Conservation (phyloP, 2,329 filamentous ascomycete species). For the Dichotomopilus funicola region DNA sequence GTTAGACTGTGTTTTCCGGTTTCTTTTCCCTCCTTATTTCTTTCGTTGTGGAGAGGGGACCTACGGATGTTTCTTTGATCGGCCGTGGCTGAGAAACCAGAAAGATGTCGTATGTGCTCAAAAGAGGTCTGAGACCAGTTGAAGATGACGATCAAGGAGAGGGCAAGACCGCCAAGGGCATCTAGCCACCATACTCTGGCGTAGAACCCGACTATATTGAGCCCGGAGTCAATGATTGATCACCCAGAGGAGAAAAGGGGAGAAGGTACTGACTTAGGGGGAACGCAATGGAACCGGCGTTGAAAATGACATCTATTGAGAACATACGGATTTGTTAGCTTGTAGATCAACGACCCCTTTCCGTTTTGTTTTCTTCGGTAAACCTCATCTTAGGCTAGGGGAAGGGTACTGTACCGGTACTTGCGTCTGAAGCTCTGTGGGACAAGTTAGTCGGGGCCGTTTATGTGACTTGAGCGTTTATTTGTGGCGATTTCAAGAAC, state of each 20-base stretch:
- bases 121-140: slow-evolving; percentile 71
- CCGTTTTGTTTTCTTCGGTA: too few species aligned
- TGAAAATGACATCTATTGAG: slow-evolving; percentile 68
- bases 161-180: slow-evolving; percentile 66
- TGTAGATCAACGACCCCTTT: too few species aligned
- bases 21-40: too few species aligned
- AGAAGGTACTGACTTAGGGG: slow-evolving; percentile 51
- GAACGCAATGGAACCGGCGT: slow-evolving; percentile 81
- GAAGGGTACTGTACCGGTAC: slow-evolving; percentile 19
- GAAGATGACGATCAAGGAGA: slow-evolving; percentile 72
- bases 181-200: slow-evolving; percentile 79
- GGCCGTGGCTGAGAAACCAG: slow-evolving; percentile 69
- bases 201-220: slow-evolving; percentile 59
- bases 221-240: background rate
- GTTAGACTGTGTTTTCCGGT: background rate
- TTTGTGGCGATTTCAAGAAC: slow-evolving; percentile 22
- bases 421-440: slow-evolving; percentile 27
- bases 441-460: background rate
- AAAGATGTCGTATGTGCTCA: slow-evolving; percentile 74
- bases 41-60: slow-evolving; percentile 10
- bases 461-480: background rate
- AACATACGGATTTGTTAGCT: too few species aligned
- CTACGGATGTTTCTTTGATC: slow-evolving; percentile 70
- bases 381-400: too few species aligned
- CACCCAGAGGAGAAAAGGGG: background rate